Conservation (phyloP, 1,139 yeast genomes). For the Geotrichum citri-aurantii region DNA sequence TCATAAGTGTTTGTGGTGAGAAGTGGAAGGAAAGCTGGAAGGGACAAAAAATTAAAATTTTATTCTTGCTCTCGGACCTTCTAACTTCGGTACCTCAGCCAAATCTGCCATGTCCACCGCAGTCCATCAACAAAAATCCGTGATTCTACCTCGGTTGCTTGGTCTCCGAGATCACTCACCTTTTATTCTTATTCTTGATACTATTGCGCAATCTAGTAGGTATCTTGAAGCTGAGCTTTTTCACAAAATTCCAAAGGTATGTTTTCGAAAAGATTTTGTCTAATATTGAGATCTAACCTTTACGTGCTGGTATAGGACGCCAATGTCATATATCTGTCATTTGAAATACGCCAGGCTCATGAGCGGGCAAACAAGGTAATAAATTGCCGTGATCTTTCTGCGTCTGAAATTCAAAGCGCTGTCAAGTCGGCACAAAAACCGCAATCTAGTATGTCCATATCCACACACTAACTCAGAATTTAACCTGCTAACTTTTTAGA, state of each 20-base stretch:
- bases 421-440: slow-evolving; percentile 18
- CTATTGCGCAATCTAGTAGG: slow-evolving; percentile 61
- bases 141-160: slow-evolving; percentile 46
- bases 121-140: slow-evolving; percentile 31
- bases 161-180: slow-evolving; percentile 69
- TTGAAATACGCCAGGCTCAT: slow-evolving; percentile 53
- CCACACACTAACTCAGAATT: neutral
- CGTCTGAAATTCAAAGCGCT: slow-evolving; percentile 20
- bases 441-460: slow-evolving; percentile 19
- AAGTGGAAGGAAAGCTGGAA: neutral
- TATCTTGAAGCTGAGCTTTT: slow-evolving; percentile 54
- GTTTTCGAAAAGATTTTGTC: neutral
- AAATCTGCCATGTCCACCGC: neutral
- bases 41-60: neutral
- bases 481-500: slow-evolving; percentile 9
- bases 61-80: neutral
- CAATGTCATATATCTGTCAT: slow-evolving; percentile 49
- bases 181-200: slow-evolving; percentile 61
- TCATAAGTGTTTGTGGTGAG: neutral
- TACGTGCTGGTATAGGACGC: slow-evolving; percentile 4
- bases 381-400: slow-evolving; percentile 40
- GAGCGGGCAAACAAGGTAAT: slow-evolving; percentile 45
- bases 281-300: neutral
- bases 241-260: slow-evolving; percentile 33
- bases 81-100: neutral